These are phyloP conservation scores for Penicillium maclennaniae DNA, from an alignment of 495 filamentous ascomycete genomes.

Conservation along the genomic window DNA sequence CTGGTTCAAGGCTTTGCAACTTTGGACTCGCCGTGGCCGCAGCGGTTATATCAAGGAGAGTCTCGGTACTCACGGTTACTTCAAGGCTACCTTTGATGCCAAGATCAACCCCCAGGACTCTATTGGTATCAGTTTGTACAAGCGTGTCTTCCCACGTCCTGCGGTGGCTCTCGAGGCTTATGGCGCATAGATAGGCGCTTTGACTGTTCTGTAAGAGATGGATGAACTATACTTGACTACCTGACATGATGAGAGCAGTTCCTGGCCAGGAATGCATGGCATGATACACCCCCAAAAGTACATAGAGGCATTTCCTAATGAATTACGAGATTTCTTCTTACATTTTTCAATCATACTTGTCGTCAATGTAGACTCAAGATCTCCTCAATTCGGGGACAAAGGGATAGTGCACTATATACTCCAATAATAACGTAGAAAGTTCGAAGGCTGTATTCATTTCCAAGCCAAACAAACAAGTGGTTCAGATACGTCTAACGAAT, in stretches of 20 bases:
- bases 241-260: slow-evolving; percentile 28
- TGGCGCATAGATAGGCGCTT: slow-evolving; percentile 17
- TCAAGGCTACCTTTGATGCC: slow-evolving; percentile 97
- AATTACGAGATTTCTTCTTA: slow-evolving; percentile 29
- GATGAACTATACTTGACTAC: slow-evolving; percentile 28
- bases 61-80: slow-evolving; percentile 95
- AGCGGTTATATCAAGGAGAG: slow-evolving; percentile 89
- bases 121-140: slow-evolving; percentile 88
- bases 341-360: not conserved
- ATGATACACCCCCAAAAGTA: slow-evolving; percentile 29
- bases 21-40: slow-evolving; percentile 89
- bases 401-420: not conserved
- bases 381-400: not conserved
- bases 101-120: slow-evolving; percentile 92
- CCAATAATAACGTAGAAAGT: not conserved
- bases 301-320: slow-evolving; percentile 35
- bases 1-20: slow-evolving; percentile 93
- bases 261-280: slow-evolving; percentile 15
- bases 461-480: not conserved
- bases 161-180: slow-evolving; percentile 52
- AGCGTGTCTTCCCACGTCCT: slow-evolving; percentile 80
- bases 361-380: not conserved
- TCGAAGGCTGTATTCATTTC: not conserved
- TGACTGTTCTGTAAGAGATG: slow-evolving; percentile 1
- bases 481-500: not conserved